Conservation (phyloP, 345 rosid genomes). For the Dipteronia sinensis region DNA sequence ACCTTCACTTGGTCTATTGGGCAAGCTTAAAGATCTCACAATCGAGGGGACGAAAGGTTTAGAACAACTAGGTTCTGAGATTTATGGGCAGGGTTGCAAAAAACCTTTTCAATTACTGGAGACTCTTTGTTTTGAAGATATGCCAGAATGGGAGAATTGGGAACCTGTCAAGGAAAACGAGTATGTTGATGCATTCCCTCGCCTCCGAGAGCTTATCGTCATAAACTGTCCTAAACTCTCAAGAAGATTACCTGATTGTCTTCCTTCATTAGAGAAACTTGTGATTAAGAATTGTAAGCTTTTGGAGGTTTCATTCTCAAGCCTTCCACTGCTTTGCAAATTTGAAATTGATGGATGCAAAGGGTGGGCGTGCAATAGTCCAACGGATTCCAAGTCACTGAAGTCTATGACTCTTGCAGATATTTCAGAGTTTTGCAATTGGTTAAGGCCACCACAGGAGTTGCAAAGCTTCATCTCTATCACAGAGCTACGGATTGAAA, state of each 20-base stretch:
- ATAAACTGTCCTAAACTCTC: background rate
- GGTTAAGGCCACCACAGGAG: background rate
- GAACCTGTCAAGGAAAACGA: background rate
- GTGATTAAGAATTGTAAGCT: background rate
- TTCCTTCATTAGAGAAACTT: background rate
- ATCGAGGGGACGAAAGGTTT: background rate
- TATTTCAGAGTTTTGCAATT: no score
- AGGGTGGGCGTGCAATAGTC: no score
- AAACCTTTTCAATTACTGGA: background rate
- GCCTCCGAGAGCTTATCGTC: background rate
- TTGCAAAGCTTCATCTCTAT: background rate
- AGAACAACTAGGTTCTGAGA: background rate
- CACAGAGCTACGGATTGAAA: background rate
- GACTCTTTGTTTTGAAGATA: background rate
- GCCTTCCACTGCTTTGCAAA: no score
- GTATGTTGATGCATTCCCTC: background rate
- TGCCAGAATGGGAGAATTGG: background rate
- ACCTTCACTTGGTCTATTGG: background rate
- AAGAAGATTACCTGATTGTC: background rate
- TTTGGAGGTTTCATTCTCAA: no score
- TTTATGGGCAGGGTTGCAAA: background rate
- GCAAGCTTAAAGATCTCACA: background rate
- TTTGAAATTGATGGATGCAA: no score
- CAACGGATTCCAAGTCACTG: no score
- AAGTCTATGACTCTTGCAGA: no score